Evolutionary conservation across 306 rosid species (phyloP).

Genomic region (Hippophae gyantsensis): DNA sequence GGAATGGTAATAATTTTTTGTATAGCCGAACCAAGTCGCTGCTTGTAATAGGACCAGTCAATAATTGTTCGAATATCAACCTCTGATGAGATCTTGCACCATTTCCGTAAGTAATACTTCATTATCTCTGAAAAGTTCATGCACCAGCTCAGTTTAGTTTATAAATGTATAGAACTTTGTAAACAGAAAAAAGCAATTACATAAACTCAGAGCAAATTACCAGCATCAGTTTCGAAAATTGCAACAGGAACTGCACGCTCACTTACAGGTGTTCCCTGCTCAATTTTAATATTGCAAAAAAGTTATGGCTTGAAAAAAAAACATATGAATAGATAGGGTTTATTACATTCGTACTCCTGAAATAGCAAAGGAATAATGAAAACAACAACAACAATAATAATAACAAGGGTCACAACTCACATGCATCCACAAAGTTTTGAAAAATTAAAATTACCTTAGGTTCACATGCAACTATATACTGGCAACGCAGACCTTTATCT

Average conservation of each 20-base stretch:
- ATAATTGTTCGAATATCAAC: constrained; percentile 80
- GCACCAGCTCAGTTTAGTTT: constrained; percentile 15
- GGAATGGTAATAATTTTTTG: constrained; percentile 95
- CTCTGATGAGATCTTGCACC: constrained; percentile 96
- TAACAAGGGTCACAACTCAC: no score
- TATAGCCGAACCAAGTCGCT: constrained; percentile 83
- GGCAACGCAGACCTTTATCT: constrained; percentile 95
- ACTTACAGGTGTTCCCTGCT: constrained; percentile 94
- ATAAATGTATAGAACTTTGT: constrained; percentile 2
- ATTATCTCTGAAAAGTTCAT: constrained; percentile 57
- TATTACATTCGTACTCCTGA: background rate
- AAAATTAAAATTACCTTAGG: constrained; percentile 52
- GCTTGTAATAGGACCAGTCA: constrained; percentile 99
- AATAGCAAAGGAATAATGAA: constrained; percentile 1
- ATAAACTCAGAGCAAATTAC: constrained; percentile 27
- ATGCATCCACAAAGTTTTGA: background rate
- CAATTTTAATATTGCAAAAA: constrained; percentile 14
- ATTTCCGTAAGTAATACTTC: constrained; percentile 86
- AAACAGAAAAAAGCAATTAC: constrained; percentile 9
- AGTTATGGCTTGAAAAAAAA: background rate
- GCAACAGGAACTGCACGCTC: constrained; percentile 99
- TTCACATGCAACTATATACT: constrained; percentile 93
- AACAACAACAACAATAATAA: background rate
- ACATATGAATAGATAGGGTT: background rate
- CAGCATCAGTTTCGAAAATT: constrained; percentile 88